Percentiles rank a stretch among this genome's conserved stretches.
Evolutionary conservation across 768 basidiomycete genomes (phyloP).

Genomic region (Mycena galericulata): DNA sequence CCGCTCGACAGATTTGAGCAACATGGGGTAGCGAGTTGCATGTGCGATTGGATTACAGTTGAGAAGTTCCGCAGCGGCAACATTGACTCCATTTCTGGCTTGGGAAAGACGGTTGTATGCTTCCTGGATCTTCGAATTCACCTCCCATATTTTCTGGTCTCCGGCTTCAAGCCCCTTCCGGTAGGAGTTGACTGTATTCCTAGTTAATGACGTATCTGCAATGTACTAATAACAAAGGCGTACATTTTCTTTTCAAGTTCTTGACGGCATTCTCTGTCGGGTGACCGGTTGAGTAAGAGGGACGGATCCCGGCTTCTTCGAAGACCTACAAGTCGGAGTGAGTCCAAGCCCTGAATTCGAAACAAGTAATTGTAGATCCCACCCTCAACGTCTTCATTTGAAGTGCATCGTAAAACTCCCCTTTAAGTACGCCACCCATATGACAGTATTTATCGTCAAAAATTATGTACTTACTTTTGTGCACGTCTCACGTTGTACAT

Average conservation of each 20-base stretch:
- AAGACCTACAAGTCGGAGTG: neutral
- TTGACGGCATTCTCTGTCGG: neutral
- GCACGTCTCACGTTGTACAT: too few relatives aligned
- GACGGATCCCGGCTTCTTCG: neutral
- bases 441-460: too few relatives aligned
- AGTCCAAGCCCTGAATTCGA: neutral
- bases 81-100: too few relatives aligned
- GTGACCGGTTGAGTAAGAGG: slow-evolving; percentile 9
- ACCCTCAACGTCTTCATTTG: slow-evolving; percentile 24
- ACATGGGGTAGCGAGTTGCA: too few relatives aligned
- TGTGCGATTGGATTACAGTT: too few relatives aligned
- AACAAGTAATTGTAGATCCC: neutral
- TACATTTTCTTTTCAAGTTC: slow-evolving; percentile 18
- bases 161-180: neutral
- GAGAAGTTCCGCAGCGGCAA: too few relatives aligned
- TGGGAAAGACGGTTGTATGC: too few relatives aligned
- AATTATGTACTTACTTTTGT: too few relatives aligned
- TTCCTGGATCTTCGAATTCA: too few relatives aligned
- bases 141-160: neutral
- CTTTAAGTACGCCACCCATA: slow-evolving; percentile 33
- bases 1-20: too few relatives aligned
- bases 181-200: neutral
- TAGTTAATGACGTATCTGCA: neutral
- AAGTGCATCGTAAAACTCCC: slow-evolving; percentile 25
- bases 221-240: neutral